These are phyloP conservation scores for Lentinula aciculospora DNA, from an alignment of 768 basidiomycete species.

Conservation along the genomic window DNA sequence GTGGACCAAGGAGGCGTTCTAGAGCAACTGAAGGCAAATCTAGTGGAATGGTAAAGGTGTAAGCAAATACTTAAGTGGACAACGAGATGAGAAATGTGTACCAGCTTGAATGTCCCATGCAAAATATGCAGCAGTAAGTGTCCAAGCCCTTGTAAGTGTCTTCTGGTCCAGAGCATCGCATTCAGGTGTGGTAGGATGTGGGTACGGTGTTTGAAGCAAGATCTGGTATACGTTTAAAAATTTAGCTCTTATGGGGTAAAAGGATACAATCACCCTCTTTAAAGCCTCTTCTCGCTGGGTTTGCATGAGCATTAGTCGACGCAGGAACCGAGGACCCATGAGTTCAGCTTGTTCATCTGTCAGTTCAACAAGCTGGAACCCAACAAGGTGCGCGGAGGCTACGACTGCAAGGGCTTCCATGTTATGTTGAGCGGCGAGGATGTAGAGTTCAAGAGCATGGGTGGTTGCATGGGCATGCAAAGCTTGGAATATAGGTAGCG, in stretches of 20 bases:
- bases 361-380: conserved; percentile 24
- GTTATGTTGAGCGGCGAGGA: conserved; percentile 27
- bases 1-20: not conserved
- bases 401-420: conserved; percentile 32
- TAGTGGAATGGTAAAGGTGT: not conserved
- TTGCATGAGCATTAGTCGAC: conserved; percentile 33
- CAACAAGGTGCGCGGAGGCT: conserved; percentile 32
- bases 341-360: conserved; percentile 30
- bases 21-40: not conserved
- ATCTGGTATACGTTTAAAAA: not conserved
- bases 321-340: conserved; percentile 37
- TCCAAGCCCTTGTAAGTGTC: not conserved
- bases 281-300: conserved; percentile 27
- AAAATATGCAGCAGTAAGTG: not conserved
- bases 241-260: not conserved
- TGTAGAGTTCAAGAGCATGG: conserved; percentile 31
- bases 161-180: conserved; percentile 1
- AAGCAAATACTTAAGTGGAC: no score
- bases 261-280: conserved; percentile 12
- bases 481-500: conserved; percentile 29
- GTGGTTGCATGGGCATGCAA: conserved; percentile 12
- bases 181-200: not conserved
- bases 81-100: not conserved
- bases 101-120: conserved; percentile 1
- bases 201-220: not conserved